phyloP scores from a whole-genome alignment of 345 rosid genomes.

The Eucalyptus dawsonii region DNA sequence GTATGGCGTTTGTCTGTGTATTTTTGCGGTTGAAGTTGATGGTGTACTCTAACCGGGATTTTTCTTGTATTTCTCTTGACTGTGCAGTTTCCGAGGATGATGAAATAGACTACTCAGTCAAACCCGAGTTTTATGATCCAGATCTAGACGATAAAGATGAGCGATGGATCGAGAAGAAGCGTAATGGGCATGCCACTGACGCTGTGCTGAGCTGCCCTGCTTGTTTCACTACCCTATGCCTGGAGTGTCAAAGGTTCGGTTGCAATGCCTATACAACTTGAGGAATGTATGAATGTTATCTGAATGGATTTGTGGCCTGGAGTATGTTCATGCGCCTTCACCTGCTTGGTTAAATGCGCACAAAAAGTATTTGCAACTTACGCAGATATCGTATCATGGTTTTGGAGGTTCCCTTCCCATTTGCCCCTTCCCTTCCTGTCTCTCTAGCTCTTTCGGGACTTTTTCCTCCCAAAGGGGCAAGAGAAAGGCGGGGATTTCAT shows the following conservation, averaged over 20 bases:
- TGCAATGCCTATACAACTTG: neutral
- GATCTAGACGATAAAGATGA: constrained; percentile 63
- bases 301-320: neutral
- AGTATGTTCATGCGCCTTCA: neutral
- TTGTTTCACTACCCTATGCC: constrained; percentile 75
- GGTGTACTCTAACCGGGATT: neutral
- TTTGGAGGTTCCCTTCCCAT: neutral
- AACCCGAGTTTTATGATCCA: constrained; percentile 67
- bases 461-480: neutral
- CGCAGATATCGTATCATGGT: no score
- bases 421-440: neutral
- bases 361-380: neutral
- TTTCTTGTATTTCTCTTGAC: neutral
- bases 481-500: neutral
- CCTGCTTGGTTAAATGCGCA: neutral
- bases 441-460: neutral
- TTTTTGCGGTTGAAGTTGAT: neutral
- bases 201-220: constrained; percentile 85
- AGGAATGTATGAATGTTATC: neutral
- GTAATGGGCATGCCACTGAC: constrained; percentile 50
- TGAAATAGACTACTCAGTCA: constrained; percentile 59
- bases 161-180: constrained; percentile 38
- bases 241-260: constrained; percentile 66
- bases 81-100: constrained; percentile 65
- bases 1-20: neutral